These are phyloP conservation scores for Plasmodium inui DNA, from an alignment of 169 alveolate genomes.

Conservation along the genomic window DNA sequence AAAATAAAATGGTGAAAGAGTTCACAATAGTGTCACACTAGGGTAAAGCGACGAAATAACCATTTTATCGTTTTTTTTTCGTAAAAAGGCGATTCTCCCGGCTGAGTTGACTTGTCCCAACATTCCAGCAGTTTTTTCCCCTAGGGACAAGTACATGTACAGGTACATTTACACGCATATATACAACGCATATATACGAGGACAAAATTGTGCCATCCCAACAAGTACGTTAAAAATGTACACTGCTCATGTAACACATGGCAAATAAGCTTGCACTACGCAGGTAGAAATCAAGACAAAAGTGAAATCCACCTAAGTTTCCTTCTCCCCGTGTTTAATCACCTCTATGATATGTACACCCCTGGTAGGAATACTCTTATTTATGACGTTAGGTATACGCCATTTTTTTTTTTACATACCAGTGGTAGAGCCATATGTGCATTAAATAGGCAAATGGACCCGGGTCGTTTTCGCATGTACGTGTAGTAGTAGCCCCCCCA, in stretches of 20 bases:
- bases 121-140: neutral
- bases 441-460: neutral
- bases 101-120: neutral
- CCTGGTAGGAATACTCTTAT: neutral
- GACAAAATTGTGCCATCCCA: neutral
- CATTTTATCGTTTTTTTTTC: neutral
- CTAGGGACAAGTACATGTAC: neutral
- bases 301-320: neutral
- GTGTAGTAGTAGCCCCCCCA: neutral
- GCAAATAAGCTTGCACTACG: neutral
- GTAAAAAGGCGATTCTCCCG: neutral
- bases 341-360: neutral
- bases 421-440: neutral
- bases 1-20: neutral
- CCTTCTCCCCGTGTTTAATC: neutral
- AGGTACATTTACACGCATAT: neutral
- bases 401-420: neutral
- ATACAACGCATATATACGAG: neutral
- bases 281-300: neutral
- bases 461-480: neutral
- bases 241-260: slow-evolving; percentile 2
- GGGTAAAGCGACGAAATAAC: neutral
- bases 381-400: neutral
- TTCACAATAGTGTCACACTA: neutral
- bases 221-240: neutral